A percentile compares a stretch with the other conserved stretches of the same genome.
Conservation (phyloP, 192 early-diverging fungal genomes). For the Paraglomus brasilianum region DNA sequence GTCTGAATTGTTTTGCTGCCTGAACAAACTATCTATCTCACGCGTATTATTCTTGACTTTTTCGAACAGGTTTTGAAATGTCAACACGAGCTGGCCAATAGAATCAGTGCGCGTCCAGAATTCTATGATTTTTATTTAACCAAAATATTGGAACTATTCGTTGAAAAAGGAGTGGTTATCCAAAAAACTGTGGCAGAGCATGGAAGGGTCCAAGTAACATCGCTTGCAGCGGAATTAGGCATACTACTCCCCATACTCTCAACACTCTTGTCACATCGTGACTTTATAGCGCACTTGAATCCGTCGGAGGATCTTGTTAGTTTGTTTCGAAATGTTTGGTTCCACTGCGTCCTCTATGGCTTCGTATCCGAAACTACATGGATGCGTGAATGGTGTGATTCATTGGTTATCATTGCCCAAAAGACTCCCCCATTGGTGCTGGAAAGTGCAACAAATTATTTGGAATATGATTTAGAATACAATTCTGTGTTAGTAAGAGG, state of each 20-base stretch:
- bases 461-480: slow-evolving; percentile 85
- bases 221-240: slow-evolving; percentile 50
- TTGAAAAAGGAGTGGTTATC: slow-evolving; percentile 60
- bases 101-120: slow-evolving; percentile 50
- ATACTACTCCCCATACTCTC: slow-evolving; percentile 61
- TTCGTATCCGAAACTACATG: slow-evolving; percentile 72
- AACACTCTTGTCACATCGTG: slow-evolving; percentile 56
- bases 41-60: background rate
- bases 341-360: slow-evolving; percentile 78
- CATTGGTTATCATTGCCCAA: slow-evolving; percentile 71
- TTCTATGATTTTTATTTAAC: slow-evolving; percentile 53
- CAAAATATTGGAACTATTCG: slow-evolving; percentile 55
- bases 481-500: slow-evolving; percentile 77
- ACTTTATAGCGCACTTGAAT: slow-evolving; percentile 56
- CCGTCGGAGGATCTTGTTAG: slow-evolving; percentile 61
- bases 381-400: slow-evolving; percentile 70
- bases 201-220: slow-evolving; percentile 46
- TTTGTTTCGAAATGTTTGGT: slow-evolving; percentile 90
- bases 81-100: slow-evolving; percentile 48
- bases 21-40: background rate
- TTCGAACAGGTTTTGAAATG: slow-evolving; percentile 45
- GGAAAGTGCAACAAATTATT: slow-evolving; percentile 64
- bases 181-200: slow-evolving; percentile 44
- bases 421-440: slow-evolving; percentile 84
- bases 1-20: background rate